Evolutionary conservation across 2,329 filamentous ascomycete species (phyloP), one percentile per base, ranked within the genome.

Genomic region (Cadophora luteo-olivacea): DNA sequence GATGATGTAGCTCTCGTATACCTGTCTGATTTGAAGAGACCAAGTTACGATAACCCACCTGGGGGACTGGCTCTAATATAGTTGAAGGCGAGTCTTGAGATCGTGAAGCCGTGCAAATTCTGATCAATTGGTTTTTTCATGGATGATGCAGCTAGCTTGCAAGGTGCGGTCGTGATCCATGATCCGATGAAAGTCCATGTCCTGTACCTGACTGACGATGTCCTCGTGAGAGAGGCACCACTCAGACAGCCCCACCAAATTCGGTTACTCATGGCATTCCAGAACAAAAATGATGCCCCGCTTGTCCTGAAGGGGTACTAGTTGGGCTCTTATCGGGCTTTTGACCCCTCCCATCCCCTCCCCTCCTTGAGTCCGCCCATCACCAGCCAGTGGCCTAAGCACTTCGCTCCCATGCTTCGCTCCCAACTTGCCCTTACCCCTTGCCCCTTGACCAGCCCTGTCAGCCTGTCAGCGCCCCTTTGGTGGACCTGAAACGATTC

Each of bases 401-500:
- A 3, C 29, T 29, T 29, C 29, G 29, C 29, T 29, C 29, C 29
- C 29, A 29, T 29, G 29, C 29, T 29, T 29, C 9, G 51, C 11
- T 54, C 24, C 24, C 24, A 54, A 16, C 24, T 6, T 29, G 11
- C 2, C 8, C 11, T 36, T 2, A 25, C 32, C 24, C 16, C 32
- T 22, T 5, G n/a, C 9, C n/a, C 54, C 54, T 24, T 38, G 41
- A 45, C 41, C 58, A 22, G 55, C 33, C 55, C 32, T 58, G 55
- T 58, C 57, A 41, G 33, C 57, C 54, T 45, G n/a, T 33, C n/a
- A 48, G 16, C 29, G 24, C 24, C 38, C 16, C 38, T 9, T 7
- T n/a, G 29, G 60, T 32, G 29, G 60, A 1, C 60, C 38, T 62
- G 60, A 62, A 62, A 49, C 60, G 60, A 62, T 41, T 62, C 60